Percentiles rank a stretch among this genome's conserved stretches.
Conservation (phyloP, 345 rosid species). For the Eucalyptus sp. region DNA sequence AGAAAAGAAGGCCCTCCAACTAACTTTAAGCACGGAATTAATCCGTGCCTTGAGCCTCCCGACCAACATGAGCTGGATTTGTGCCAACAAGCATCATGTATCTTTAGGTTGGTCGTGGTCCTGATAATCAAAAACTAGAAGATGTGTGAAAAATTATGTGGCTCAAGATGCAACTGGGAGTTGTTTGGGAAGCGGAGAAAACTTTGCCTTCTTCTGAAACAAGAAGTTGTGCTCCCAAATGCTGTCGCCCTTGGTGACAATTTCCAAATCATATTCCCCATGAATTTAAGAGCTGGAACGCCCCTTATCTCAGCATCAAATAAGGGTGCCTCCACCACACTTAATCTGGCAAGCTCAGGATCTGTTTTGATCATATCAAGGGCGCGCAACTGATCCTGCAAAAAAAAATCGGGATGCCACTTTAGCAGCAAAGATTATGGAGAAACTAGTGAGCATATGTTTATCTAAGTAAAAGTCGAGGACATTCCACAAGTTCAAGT, state of each 20-base stretch:
- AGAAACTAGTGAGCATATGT: not conserved
- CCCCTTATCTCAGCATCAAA: slow-evolving; percentile 75
- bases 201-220: not conserved
- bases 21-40: not conserved
- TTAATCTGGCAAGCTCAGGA: slow-evolving; percentile 39
- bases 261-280: slow-evolving; percentile 63
- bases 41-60: not conserved
- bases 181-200: not conserved
- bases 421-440: not conserved
- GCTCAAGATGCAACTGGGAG: not conserved
- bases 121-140: not conserved
- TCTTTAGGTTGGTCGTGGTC: not conserved
- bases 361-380: slow-evolving; percentile 37
- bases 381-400: slow-evolving; percentile 61
- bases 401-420: not conserved
- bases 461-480: not conserved
- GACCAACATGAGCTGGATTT: not conserved
- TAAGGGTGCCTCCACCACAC: slow-evolving; percentile 39
- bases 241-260: not conserved
- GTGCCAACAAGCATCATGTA: not conserved
- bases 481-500: not conserved
- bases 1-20: not conserved
- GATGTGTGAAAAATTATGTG: not conserved
- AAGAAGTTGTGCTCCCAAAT: not conserved
- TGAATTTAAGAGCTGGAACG: slow-evolving; percentile 66